Percentiles rank a stretch among this genome's conserved stretches.
Conservation (phyloP, 177 flowering plant genomes). For the Tripterygium wilfordii region DNA sequence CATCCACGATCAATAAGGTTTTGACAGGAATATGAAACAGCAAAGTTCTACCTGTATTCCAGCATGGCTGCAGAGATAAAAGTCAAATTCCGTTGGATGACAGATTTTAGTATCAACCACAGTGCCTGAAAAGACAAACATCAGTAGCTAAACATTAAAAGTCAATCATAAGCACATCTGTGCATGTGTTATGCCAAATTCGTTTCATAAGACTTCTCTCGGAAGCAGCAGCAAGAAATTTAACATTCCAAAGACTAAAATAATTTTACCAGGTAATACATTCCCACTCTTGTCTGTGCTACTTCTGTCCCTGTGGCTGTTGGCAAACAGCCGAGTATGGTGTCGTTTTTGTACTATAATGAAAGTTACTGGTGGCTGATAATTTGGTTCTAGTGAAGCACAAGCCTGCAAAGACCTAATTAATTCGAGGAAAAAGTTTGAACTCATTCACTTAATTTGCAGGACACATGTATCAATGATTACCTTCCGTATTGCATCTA, state of each 20-base stretch:
- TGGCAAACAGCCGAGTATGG: slow-evolving; percentile 62
- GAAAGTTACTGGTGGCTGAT: slow-evolving; percentile 63
- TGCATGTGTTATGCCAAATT: no score
- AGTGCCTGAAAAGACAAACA: slow-evolving; percentile 32
- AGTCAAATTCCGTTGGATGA: slow-evolving; percentile 74
- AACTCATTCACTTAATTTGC: neutral
- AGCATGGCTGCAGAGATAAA: slow-evolving; percentile 69
- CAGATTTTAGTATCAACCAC: slow-evolving; percentile 72
- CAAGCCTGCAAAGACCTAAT: slow-evolving; percentile 36
- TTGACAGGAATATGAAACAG: no score
- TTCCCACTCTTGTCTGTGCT: slow-evolving; percentile 67
- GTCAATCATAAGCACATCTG: no score
- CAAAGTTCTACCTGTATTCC: slow-evolving; percentile 61
- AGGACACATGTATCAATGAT: neutral
- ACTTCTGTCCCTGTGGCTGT: slow-evolving; percentile 47
- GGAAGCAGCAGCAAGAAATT: neutral
- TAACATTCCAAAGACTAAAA: neutral
- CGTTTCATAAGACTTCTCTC: no score
- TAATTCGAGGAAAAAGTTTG: neutral
- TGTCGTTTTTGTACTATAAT: slow-evolving; percentile 68
- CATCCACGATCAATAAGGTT: neutral
- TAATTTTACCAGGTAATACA: slow-evolving; percentile 52
- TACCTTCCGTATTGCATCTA: slow-evolving; percentile 75
- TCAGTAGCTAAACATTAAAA: neutral
- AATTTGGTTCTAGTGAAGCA: slow-evolving; percentile 57